These are phyloP conservation scores for Sutorius australiensis DNA, from an alignment of 768 basidiomycete species.

Conservation along the genomic window DNA sequence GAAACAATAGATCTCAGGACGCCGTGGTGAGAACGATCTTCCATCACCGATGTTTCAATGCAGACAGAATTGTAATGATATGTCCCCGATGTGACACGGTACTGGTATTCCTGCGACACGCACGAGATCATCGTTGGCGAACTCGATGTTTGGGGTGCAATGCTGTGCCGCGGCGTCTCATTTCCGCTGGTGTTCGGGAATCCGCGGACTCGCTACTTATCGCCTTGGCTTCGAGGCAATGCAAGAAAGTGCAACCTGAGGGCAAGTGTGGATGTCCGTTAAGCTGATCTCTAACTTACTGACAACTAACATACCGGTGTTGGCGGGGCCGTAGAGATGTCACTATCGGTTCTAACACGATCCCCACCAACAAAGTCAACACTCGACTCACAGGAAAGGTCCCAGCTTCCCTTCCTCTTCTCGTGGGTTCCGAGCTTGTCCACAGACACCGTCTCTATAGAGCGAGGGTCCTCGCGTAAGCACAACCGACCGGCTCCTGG, in stretches of 20 bases:
- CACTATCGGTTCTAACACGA: not conserved
- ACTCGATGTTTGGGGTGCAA: not conserved
- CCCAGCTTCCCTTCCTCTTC: not conserved
- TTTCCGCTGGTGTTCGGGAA: not conserved
- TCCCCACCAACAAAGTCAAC: not conserved
- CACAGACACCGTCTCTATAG: too few relatives aligned
- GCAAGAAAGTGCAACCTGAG: not conserved
- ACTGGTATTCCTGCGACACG: not conserved
- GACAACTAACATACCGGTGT: not conserved
- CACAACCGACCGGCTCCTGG: too few relatives aligned
- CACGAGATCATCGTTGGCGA: not conserved
- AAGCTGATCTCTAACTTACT: not conserved
- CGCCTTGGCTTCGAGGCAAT: not conserved
- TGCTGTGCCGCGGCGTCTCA: not conserved
- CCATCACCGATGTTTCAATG: not conserved
- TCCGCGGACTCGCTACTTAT: too few relatives aligned
- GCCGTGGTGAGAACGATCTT: not conserved
- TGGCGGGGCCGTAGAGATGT: not conserved
- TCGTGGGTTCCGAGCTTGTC: too few relatives aligned
- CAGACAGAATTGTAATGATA: too few relatives aligned
- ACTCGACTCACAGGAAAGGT: not conserved
- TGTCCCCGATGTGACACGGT: not conserved
- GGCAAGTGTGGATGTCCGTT: not conserved
- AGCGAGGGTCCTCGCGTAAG: too few relatives aligned
- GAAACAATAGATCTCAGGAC: not conserved